A percentile compares a stretch with the other conserved stretches of the same genome.
Conservation (phyloP, 2,329 filamentous ascomycete species). For the Alternaria arbusti region DNA sequence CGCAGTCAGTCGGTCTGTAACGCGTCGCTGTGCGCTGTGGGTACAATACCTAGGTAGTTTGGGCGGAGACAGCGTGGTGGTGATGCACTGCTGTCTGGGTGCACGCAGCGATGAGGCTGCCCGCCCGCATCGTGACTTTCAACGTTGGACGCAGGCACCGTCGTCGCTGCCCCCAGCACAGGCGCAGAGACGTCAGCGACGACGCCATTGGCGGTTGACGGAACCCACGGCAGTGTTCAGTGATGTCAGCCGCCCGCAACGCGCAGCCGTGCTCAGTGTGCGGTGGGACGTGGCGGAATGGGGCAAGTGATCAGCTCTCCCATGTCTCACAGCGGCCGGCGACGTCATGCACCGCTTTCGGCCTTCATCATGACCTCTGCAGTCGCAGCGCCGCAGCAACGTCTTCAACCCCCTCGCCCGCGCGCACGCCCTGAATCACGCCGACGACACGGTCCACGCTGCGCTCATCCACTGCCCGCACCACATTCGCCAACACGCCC, state of each 20-base stretch:
- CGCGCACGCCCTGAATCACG: not conserved
- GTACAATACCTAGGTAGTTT: not conserved
- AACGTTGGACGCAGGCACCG: not conserved
- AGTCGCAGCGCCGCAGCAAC: not conserved
- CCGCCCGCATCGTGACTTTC: not conserved
- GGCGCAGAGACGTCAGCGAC: not conserved
- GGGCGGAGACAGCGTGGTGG: not conserved
- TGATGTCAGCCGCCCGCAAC: constrained; percentile 11
- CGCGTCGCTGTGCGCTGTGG: not conserved
- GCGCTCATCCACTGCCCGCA: not conserved
- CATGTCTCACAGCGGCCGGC: constrained; percentile 2
- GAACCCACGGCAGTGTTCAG: constrained; percentile 5
- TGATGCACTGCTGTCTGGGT: not conserved
- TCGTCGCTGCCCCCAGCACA: not conserved
- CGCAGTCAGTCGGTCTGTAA: constrained; percentile 7
- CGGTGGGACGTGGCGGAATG: constrained; percentile 1
- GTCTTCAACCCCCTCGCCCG: not conserved
- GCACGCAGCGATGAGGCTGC: not conserved
- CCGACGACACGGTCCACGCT: not conserved
- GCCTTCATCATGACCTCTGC: not conserved
- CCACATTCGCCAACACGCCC: not conserved
- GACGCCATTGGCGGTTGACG: constrained; percentile 5
- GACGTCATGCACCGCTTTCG: constrained; percentile 11
- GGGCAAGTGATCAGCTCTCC: constrained; percentile 8
- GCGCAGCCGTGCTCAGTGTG: not conserved